These are phyloP conservation scores for Ustilago esculenta DNA, from an alignment of 1,284 basidiomycete species.

Conservation along the genomic window DNA sequence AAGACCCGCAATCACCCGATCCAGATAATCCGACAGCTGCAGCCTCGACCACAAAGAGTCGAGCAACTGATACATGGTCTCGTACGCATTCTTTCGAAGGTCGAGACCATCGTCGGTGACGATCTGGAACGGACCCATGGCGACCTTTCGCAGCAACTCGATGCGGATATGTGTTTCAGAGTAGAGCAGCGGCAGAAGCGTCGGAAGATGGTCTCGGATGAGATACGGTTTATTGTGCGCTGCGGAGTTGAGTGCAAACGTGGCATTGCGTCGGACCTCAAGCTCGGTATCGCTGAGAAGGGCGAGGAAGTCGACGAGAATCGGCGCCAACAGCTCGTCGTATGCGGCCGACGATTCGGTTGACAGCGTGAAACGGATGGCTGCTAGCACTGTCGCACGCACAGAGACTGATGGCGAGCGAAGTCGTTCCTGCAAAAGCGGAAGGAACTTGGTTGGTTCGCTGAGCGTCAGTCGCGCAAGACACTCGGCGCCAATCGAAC, in stretches of 20 bases:
- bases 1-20: constrained; percentile 82
- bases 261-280: constrained; percentile 57
- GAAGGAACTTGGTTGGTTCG: constrained; percentile 85
- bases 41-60: constrained; percentile 88
- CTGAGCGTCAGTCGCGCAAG: constrained; percentile 92
- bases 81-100: constrained; percentile 87
- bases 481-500: constrained; percentile 95
- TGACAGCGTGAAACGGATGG: constrained; percentile 93
- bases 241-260: constrained; percentile 87
- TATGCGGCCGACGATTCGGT: constrained; percentile 80
- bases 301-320: constrained; percentile 88
- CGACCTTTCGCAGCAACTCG: constrained; percentile 73
- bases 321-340: constrained; percentile 85
- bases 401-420: constrained; percentile 68
- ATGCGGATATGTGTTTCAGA: constrained; percentile 81
- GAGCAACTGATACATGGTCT: constrained; percentile 94
- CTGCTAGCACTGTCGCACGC: constrained; percentile 88
- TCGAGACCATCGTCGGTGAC: constrained; percentile 92
- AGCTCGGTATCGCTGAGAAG: constrained; percentile 82
- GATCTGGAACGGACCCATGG: constrained; percentile 98
- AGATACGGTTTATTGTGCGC: constrained; percentile 93
- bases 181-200: constrained; percentile 84
- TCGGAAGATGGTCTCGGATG: constrained; percentile 81
- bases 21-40: constrained; percentile 84
- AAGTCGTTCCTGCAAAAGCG: constrained; percentile 74